Evolutionary conservation across 768 basidiomycete species (phyloP), one percentile per base, ranked within the genome.

Genomic region (Russula lepida): DNA sequence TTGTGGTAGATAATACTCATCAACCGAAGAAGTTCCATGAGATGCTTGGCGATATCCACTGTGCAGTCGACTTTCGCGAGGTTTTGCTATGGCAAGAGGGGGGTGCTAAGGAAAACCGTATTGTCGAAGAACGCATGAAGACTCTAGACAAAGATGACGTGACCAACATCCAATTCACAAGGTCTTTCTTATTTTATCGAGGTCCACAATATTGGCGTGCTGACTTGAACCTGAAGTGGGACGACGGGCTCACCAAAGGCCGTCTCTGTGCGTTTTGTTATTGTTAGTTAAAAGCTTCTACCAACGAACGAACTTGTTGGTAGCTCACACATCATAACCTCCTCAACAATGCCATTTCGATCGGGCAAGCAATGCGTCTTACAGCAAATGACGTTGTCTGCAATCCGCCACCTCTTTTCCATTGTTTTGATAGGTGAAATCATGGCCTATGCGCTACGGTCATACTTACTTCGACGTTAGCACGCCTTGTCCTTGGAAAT

Each of bases 111-210:
- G 83, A 85, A 68, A 70, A 67, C 27, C 68, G 69, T 37, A 56
- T 75, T 21, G 79, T 85, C 52, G 73, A 74, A 54, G 74, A 78
- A n/a, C 72, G 79, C 3, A 67, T 68, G 39, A 60, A 64, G 21
- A 74, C 75, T 3, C 67, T 85, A 56, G 55, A 77, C 7, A 79
- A 81, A 44, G 83, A 89, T 59, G 90, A 92, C 30, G 77, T 91
- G 5, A 84, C 91, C 51, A 93, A 90, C 68, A 67, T 93, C 59
- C 90, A 93, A 68, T 93, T 92, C 68, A 92, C 90, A 33, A 92
- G 89, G 88, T 88, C 62, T 12, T 71, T 46, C 50, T 43, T 44
- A 12, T 33, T 51, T 41, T 39, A 15, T 57, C 32, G 6, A 44
- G 49, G 15, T 25, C 12, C 25, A 23, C 28, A 15, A 66, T 48